Base-by-base conservation (phyloP, 441 rosid genomes). In the Adansonia rubrostipa region DNA sequence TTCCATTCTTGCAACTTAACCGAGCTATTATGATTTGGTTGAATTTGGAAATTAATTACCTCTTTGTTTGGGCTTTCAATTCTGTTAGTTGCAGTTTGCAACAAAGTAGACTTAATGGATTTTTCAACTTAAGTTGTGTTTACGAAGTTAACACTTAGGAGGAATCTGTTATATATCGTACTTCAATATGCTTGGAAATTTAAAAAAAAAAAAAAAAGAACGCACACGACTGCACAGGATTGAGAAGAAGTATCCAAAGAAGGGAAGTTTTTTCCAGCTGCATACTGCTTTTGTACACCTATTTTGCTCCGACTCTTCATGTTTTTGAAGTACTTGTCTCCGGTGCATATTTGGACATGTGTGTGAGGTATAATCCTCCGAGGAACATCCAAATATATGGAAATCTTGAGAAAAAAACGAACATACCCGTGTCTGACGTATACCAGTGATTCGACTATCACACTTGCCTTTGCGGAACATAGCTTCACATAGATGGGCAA, bases 31-130 rank as follows among this genome's bases (percentile, higher is more conserved):
- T 14, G 9, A 28, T 57, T 10, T 6, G 20, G 22, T 17, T 57
- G 61, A 57, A 7, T 57, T 57, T 57, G 22, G 61, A 17, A 57
- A 57, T 17, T 3, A 2, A 57, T 17, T 57, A 7, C 61, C 24
- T 57, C 19, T 51, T 17, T 9, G 62, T 4, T 7, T 17, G 36
- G 28, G 24, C 4, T 11, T n/a, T 19, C 20, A 57, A 17, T 57
- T 56, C 62, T 57, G 62, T 17, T 57, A 17, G 62, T 57, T n/a
- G 61, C 61, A 56, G 24, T 17, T 56, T 56, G 22, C 61, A 56
- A 17, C 61, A 17, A 17, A 17, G 13, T 20, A 5, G 58, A 54
- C 20, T 54, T 54, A 5, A 58, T 9, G 22, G 33, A 19, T 6
- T 56, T 58, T 19, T 9, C 63, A 19, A 58, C 28, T 17, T 19